Evolutionary conservation across 768 basidiomycete genomes (phyloP), one percentile per base, ranked within the genome.

Genomic region (Phallus indusiatus): DNA sequence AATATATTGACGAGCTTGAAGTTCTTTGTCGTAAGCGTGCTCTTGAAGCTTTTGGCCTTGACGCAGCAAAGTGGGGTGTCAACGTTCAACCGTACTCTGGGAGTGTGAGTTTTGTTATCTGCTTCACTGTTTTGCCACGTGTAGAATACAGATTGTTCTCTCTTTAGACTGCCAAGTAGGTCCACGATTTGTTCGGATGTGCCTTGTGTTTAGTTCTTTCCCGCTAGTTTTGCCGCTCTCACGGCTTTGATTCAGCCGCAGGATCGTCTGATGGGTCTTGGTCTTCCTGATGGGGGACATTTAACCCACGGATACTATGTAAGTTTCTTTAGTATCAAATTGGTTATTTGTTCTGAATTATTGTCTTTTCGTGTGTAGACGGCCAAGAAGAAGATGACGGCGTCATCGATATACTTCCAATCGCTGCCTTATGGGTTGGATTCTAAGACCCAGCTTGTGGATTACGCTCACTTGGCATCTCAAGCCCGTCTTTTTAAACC

Each of bases 381-480:
- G 59, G 91, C 93, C 61, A 98, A 98, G 78, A 96, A 97, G 81
- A 98, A 99, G 76, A 98, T 99, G 86, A 97, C 96, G 35, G 92
- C 96, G 36, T 98, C 95, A 21, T 98, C 96, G 18, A 97, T 99
- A 76, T 98, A 98, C 79, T 99, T 98, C 88, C 94, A 98, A 71
- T 96, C 96, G 37, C 79, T 96, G 69, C 95, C 96, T 50, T 99
- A 98, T 67, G 84, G 80, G 52, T 85, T 94, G 60, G 81, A 86
- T 68, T 85, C 88, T 52, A 74, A 83, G 48, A 89, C 86, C 57
- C 87, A 96, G 70, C 79, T 95, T 64, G 83, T 99, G 65, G 94
- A 97, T 77, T 98, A 97, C 73, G 76, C 74, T 36, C 78, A 73
- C 24, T 82, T 99, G 67, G 81, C 83, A 54, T 77, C 81, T 62